These are phyloP conservation scores for Zopfochytrium polystomum DNA, from an alignment of 371 early-diverging fungal species.

Conservation along the genomic window DNA sequence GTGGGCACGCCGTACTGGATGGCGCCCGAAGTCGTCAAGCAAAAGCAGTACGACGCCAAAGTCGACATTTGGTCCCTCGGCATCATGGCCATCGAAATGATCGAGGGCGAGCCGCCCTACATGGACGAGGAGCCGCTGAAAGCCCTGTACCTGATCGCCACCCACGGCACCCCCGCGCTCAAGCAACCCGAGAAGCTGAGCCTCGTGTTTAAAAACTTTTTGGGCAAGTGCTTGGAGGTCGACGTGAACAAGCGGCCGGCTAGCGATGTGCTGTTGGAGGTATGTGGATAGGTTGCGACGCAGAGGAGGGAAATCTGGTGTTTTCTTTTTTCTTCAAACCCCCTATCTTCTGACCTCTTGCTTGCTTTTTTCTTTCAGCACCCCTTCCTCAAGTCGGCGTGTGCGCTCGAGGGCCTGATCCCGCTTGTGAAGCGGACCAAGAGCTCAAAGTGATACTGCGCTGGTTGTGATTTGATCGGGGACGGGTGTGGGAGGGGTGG, in stretches of 20 bases:
- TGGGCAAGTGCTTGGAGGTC: slow-evolving; percentile 86
- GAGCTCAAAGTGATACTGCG: slow-evolving; percentile 11
- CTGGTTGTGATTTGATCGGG: too few species aligned
- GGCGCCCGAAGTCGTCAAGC: too few species aligned
- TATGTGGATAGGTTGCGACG: too few species aligned
- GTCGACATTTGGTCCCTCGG: slow-evolving; percentile 98
- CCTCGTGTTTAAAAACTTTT: slow-evolving; percentile 77
- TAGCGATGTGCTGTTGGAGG: slow-evolving; percentile 72
- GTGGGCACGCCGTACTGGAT: too few species aligned
- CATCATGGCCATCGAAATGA: too few species aligned
- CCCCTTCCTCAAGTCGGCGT: slow-evolving; percentile 28
- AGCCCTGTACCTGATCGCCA: slow-evolving; percentile 94
- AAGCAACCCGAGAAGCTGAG: slow-evolving; percentile 82
- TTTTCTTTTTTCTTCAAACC: too few species aligned
- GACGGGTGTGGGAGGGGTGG: too few species aligned
- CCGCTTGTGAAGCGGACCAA: slow-evolving; percentile 18
- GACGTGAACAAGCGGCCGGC: slow-evolving; percentile 83
- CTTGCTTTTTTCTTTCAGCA: slow-evolving; percentile 30
- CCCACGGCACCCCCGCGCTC: slow-evolving; percentile 93
- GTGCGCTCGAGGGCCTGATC: slow-evolving; percentile 1
- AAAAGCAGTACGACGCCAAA: slow-evolving; percentile 85
- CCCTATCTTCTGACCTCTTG: too few species aligned
- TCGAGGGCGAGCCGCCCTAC: too few species aligned
- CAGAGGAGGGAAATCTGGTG: too few species aligned
- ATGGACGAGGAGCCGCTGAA: slow-evolving; percentile 88